Evolutionary conservation across 805 yeast species (phyloP), one percentile per base, ranked within the genome.

Genomic region (Blastobotrys americana): DNA sequence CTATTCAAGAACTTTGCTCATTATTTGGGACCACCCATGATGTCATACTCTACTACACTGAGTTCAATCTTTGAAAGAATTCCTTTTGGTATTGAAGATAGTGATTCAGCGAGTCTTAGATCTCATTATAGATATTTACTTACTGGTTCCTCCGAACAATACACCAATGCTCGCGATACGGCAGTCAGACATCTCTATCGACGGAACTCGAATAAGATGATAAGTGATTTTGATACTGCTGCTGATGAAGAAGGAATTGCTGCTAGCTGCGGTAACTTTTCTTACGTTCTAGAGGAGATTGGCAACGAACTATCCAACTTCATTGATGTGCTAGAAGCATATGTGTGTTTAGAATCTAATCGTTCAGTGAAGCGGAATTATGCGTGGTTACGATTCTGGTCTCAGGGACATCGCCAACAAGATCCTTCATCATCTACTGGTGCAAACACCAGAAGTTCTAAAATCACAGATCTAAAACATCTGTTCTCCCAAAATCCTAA

Each of bases 231-330:
- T 57, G 60, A 62, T 20, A 35, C 42, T 5, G 60, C 70, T 34
- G 74, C 70, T 48, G 82, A 79, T 48, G 83, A 81, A 53, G 94
- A 84, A 62, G 88, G 83, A 52, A 82, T 84, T 3, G 84, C 89
- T 1, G 94, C 95, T 0, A 76, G 84, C 38, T 84, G 93, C 65
- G 90, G 89, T 1, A 83, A 84, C 58, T 84, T 84, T 56, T 72
- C 89, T 1, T 74, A 79, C 28, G 69, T 83, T 19, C 58, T 86
- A 33, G 73, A 77, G 2, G 77, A 82, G 44, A 78, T 77, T 52
- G 78, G 86, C 1, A 67, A 67, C 28, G 88, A 82, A 49, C 61
- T 84, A 41, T 56, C 62, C 17, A 64, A 61, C 2, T 76, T 79
- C 48, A 59, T 83, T 33, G 64, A 64, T 9, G 50, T 68, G 5